These are phyloP conservation scores for Massariosphaeria phaeospora DNA, from an alignment of 495 filamentous ascomycete species.

Conservation along the genomic window DNA sequence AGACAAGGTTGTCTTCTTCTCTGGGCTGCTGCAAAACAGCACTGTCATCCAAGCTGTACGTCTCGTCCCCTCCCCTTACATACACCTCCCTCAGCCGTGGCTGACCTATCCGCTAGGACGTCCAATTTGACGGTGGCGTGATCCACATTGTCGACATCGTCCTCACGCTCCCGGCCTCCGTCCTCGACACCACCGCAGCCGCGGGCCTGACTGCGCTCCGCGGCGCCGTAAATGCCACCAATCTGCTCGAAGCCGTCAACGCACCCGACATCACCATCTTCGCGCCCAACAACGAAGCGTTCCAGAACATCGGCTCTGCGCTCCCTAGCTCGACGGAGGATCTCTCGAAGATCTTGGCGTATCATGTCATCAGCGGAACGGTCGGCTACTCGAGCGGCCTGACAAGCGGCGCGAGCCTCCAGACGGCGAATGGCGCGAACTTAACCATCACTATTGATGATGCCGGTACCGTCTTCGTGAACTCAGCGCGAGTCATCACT, in stretches of 20 bases:
- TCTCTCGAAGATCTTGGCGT: slow-evolving; percentile 49
- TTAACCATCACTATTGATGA: slow-evolving; percentile 50
- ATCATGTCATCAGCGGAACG: slow-evolving; percentile 54
- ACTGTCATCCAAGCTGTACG: slow-evolving; percentile 39
- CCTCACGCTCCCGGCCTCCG: slow-evolving; percentile 52
- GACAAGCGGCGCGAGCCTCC: slow-evolving; percentile 43
- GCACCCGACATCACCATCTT: slow-evolving; percentile 58
- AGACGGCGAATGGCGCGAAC: slow-evolving; percentile 45
- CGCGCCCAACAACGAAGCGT: slow-evolving; percentile 56
- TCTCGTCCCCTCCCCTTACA: not conserved
- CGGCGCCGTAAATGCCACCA: slow-evolving; percentile 51
- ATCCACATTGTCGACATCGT: slow-evolving; percentile 61
- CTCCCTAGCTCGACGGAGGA: slow-evolving; percentile 46
- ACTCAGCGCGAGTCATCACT: slow-evolving; percentile 51
- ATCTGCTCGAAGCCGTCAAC: slow-evolving; percentile 45
- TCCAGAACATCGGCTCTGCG: slow-evolving; percentile 54
- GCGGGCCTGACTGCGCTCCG: slow-evolving; percentile 53
- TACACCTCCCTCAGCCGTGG: not conserved
- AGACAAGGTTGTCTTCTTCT: slow-evolving; percentile 38
- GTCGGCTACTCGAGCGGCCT: slow-evolving; percentile 51
- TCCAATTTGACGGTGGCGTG: slow-evolving; percentile 58
- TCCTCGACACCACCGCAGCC: slow-evolving; percentile 47
- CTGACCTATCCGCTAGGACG: slow-evolving; percentile 37
- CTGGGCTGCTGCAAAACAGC: slow-evolving; percentile 36
- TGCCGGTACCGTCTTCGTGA: slow-evolving; percentile 49